Evolutionary conservation across 1,284 basidiomycete genomes (phyloP), one percentile per base, ranked within the genome.

Genomic region (Cryptococcus jaspeensis): DNA sequence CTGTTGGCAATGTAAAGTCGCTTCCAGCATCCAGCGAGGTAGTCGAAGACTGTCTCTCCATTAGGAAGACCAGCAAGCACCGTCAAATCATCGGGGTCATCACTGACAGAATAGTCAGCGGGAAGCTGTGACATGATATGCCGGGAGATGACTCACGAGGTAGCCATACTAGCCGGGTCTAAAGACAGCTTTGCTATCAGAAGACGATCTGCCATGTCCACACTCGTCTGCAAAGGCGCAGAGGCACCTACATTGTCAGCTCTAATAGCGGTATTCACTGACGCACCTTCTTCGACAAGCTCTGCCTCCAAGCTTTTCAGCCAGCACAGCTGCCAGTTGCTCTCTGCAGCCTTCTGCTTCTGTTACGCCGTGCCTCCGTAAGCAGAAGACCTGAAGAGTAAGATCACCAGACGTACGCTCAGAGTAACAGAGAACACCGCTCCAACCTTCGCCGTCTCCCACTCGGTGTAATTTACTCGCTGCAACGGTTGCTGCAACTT

Each of bases 11-110:
- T 64, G 60, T 90, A 87, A 44, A 89, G 71, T 22, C 92, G 83
- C 74, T 90, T 92, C 95, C 95, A 99, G 67, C 89, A 89, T 20
- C 87, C 87, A 1, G 92, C 83, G 22, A 99, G 82, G 71, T 94
- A 99, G 70, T 97, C 92, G 64, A 94, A 94, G 0, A 86, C 83
- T 0, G 93, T 94, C 76, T 93, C 85, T 50, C 86, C 78, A 13
- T 84, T 69, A 3, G 91, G 90, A 23, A 96, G 78, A 23, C 88
- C 88, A 2, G 88, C 87, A 7, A 95, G 78, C 5, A 93, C 85
- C 0, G 86, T 83, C 16, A 89, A 78, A 66, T 85, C 87, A 48
- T 94, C 90, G 4, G 88, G 77, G 70, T 96, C 92, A 68, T 92
- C 88, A 35, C 88, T 90, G 62, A 7, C 28, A 32, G 28, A 4